These are phyloP conservation scores for Syzygium jambos DNA, from an alignment of 345 rosid species.

Conservation along the genomic window DNA sequence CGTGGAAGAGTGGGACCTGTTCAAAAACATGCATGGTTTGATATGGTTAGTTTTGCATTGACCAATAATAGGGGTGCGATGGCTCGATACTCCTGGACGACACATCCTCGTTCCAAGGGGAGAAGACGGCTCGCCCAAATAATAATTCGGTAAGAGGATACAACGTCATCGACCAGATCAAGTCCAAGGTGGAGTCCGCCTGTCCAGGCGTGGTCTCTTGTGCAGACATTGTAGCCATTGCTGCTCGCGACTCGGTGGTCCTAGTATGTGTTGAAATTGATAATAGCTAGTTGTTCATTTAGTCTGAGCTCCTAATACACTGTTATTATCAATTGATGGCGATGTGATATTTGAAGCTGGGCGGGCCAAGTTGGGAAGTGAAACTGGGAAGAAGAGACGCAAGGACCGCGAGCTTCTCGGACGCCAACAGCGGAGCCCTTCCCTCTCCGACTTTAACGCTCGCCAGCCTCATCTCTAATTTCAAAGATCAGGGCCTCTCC, in stretches of 20 bases:
- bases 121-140: conserved; percentile 43
- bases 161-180: conserved; percentile 28
- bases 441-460: conserved; percentile 59
- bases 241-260: conserved; percentile 42
- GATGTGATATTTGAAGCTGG: conserved; percentile 32
- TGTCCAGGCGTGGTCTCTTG: conserved; percentile 49
- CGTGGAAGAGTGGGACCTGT: not conserved
- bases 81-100: conserved; percentile 46
- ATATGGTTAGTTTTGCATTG: not conserved
- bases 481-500: conserved; percentile 60
- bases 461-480: conserved; percentile 42
- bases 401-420: conserved; percentile 60
- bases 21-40: not conserved
- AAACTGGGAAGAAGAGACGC: conserved; percentile 91
- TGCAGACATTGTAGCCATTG: conserved; percentile 44
- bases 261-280: conserved; percentile 1
- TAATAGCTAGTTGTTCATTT: not conserved
- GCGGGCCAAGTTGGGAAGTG: conserved; percentile 74
- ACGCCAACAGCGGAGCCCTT: conserved; percentile 53
- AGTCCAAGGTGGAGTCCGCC: conserved; percentile 31
- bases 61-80: conserved; percentile 40
- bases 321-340: not conserved
- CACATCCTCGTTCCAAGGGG: conserved; percentile 32
- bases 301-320: not conserved
- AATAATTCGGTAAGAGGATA: conserved; percentile 33